Evolutionary conservation across 208 protist genomes (phyloP), one percentile per base, ranked within the genome.

Genomic region (Leishmania aethiopica): DNA sequence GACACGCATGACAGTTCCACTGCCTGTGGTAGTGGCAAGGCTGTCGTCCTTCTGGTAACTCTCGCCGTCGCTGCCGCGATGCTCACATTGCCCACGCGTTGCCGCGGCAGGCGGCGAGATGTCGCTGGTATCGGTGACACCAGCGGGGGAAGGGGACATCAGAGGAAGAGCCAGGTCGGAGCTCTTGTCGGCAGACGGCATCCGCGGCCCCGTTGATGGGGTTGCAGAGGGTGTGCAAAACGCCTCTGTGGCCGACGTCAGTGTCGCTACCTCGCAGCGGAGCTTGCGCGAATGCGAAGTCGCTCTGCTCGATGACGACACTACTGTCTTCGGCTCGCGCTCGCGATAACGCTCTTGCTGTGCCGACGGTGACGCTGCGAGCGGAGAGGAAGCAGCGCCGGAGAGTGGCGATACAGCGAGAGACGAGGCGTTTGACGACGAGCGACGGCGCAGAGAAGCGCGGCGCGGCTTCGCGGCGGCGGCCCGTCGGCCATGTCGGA

Each of bases 41-140:
- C 37, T 40, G 32, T 17, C 19, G 6, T 35, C 19, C 37, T 71
- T 45, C 74, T 45, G 2, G 64, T 69, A 6, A 47, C 8, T n/a
- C 22, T 15, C 51, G 49, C 78, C 55, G 53, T 28, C 37, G 40
- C 75, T 55, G 57, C 40, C 55, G 32, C 77, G 5, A 17, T 47
- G 45, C 45, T 80, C 45, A 59, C 67, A 37, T 1, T 75, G 40
- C 32, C 49, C 32, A 35, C 15, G n/a, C 55, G 40, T 8, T 67
- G 51, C 35, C 3, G 45, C 32, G 3, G 37, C 42, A 7, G 66
- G 74, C 28, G 69, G 76, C 5, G 80, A 79, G 57, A 75, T 25
- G n/a, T 84, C 75, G 71, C 76, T 80, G 28, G 77, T 69, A 25
- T 85, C 81, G 17, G 76, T 86, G 19, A 78, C 57, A 5, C 64